A percentile compares a stretch with the other conserved stretches of the same genome.
Evolutionary conservation across 2,329 filamentous ascomycete genomes (phyloP).

Genomic region (Aspergillus proliferans): DNA sequence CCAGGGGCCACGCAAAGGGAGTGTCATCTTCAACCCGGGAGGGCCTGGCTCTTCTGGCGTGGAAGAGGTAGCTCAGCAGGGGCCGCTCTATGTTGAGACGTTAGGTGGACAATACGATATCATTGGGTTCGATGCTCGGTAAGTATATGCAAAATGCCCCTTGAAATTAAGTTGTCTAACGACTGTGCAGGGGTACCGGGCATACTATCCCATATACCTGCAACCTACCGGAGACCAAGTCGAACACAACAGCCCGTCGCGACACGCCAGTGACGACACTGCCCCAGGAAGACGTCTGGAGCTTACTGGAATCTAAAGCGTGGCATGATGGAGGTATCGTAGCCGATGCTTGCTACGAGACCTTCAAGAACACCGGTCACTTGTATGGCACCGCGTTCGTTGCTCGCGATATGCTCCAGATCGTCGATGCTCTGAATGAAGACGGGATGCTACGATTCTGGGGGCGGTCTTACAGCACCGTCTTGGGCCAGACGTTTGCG

Average conservation of each 20-base stretch:
- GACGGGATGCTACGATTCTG: constrained; percentile 36
- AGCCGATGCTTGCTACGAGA: background rate
- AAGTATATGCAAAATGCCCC: background rate
- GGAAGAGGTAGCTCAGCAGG: background rate
- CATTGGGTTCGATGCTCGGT: background rate
- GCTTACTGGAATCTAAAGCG: too few relatives aligned
- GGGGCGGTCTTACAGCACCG: constrained; percentile 21
- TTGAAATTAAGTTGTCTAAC: too few relatives aligned
- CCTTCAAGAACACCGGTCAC: background rate
- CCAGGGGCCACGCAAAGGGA: constrained; percentile 23
- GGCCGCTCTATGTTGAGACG: background rate
- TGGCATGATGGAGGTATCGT: background rate
- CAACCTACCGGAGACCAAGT: background rate
- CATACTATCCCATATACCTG: constrained; percentile 3
- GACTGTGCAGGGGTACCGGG: background rate
- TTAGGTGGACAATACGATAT: background rate
- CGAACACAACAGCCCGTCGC: background rate
- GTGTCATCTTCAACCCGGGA: constrained; percentile 29
- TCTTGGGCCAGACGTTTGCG: constrained; percentile 8
- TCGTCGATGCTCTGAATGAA: constrained; percentile 39
- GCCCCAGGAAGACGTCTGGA: background rate
- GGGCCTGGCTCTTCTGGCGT: constrained; percentile 22
- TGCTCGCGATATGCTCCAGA: constrained; percentile 38
- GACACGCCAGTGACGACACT: background rate
- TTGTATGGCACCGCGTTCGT: constrained; percentile 39